phyloP scores from a whole-genome alignment of 73 alveolate genomes.

The Paraurostyla sp. region DNA sequence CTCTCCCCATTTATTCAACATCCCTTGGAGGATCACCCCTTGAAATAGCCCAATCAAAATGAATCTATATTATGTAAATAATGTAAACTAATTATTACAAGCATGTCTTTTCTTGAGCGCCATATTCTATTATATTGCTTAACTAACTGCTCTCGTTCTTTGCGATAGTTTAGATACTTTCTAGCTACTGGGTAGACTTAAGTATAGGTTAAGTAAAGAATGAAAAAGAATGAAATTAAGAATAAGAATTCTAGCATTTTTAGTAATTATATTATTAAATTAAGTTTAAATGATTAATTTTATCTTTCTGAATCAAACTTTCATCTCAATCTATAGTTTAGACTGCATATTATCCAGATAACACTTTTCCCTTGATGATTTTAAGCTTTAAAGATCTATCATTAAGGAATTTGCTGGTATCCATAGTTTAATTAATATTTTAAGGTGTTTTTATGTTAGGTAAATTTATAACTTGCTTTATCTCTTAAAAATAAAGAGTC shows the following conservation, averaged over 20 bases:
- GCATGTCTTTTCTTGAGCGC: slow-evolving; percentile 51
- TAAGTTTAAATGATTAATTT: no score
- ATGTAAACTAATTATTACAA: background rate
- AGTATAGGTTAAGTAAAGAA: background rate
- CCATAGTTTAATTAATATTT: no score
- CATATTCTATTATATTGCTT: slow-evolving; percentile 28
- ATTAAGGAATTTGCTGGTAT: no score
- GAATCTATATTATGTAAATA: background rate
- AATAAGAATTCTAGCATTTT: slow-evolving; percentile 28
- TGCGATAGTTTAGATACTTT: slow-evolving; percentile 7
- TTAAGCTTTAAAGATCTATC: no score
- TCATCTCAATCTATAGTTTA: no score
- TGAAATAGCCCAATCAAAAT: slow-evolving; percentile 56
- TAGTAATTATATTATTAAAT: background rate
- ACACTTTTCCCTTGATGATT: no score
- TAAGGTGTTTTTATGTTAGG: no score
- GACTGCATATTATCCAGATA: no score
- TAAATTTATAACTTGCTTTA: no score
- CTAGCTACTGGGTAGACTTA: slow-evolving; percentile 22
- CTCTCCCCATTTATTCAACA: slow-evolving; percentile 49
- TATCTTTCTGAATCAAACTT: no score
- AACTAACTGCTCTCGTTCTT: slow-evolving; percentile 26
- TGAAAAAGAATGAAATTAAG: background rate
- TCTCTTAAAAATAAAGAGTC: no score
- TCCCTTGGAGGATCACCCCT: slow-evolving; percentile 51